Percentiles rank a stretch among this genome's conserved stretches.
Evolutionary conservation across 805 yeast genomes (phyloP).

Genomic region (Cyberlindnera mycetangii): DNA sequence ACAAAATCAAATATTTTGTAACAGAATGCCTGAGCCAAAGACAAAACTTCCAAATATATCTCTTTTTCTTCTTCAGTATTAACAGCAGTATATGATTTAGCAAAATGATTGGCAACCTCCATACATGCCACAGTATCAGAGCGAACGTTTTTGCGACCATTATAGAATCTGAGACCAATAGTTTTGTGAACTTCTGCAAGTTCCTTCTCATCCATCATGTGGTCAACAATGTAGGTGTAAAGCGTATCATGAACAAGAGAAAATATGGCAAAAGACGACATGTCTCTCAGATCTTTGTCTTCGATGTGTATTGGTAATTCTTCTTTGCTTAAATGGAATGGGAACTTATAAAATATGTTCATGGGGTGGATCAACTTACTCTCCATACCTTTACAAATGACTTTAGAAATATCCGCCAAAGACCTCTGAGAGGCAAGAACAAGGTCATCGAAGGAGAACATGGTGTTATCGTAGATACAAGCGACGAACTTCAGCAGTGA

Average conservation of each 20-base stretch:
- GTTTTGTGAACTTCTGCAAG: constrained; percentile 33
- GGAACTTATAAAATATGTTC: constrained; percentile 44
- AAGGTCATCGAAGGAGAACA: constrained; percentile 36
- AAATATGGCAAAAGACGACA: constrained; percentile 37
- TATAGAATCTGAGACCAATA: constrained; percentile 41
- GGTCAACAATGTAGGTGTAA: constrained; percentile 30
- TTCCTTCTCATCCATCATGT: constrained; percentile 29
- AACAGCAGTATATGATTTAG: constrained; percentile 14
- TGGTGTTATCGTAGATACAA: constrained; percentile 36
- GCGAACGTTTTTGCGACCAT: constrained; percentile 1
- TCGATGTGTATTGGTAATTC: constrained; percentile 26
- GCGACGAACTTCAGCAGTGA: constrained; percentile 39
- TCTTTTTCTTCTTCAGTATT: constrained; percentile 32
- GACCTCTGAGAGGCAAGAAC: constrained; percentile 36
- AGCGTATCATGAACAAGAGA: constrained; percentile 41
- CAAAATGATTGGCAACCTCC: constrained; percentile 21
- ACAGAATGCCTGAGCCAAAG: constrained; percentile 43
- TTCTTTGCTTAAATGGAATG: constrained; percentile 35
- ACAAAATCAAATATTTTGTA: constrained; percentile 41
- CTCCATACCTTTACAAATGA: constrained; percentile 35
- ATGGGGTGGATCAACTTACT: constrained; percentile 36
- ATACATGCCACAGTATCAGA: constrained; percentile 9
- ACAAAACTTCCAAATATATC: constrained; percentile 37
- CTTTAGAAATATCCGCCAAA: constrained; percentile 31
- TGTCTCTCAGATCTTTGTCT: constrained; percentile 32